Conservation (phyloP, 208 protist genomes). For the Acanthamoeba rhysodes region DNA sequence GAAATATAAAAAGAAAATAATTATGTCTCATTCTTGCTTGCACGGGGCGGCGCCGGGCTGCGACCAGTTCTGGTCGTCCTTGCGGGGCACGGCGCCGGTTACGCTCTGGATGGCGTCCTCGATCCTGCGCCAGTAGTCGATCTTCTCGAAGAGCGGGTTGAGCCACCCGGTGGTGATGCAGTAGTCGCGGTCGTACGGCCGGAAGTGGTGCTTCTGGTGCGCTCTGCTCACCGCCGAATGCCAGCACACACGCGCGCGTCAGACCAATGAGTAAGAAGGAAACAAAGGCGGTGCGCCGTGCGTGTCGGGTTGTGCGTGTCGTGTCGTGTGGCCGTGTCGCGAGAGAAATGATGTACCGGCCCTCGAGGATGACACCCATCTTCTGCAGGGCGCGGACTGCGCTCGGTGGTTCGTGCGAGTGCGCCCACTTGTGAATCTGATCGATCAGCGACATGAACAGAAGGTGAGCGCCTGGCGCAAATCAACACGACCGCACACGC, state of each 20-base stretch:
- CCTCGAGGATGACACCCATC: constrained; percentile 91
- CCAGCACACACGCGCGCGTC: neutral
- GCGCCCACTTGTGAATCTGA: constrained; percentile 94
- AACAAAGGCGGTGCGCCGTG: neutral
- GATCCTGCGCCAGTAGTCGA: constrained; percentile 93
- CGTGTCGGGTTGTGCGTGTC: too few species aligned
- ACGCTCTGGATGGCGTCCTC: constrained; percentile 90
- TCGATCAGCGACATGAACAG: neutral
- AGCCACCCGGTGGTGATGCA: constrained; percentile 96
- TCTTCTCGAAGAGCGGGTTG: constrained; percentile 92
- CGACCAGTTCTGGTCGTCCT: constrained; percentile 34
- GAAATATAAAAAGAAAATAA: too few species aligned
- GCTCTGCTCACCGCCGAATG: neutral
- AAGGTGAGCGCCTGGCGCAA: constrained; percentile 92
- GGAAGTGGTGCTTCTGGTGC: constrained; percentile 94
- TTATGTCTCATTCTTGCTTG: too few species aligned
- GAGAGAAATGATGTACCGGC: constrained; percentile 70
- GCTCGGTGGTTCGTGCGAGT: constrained; percentile 90
- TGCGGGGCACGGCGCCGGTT: constrained; percentile 84
- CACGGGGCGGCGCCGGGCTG: neutral
- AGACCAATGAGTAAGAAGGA: neutral
- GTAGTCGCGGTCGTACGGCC: constrained; percentile 93
- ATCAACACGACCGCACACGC: neutral
- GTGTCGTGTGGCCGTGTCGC: neutral
- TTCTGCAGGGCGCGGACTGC: constrained; percentile 90